Evolutionary conservation across 331 rosid genomes (phyloP).

Genomic region (Rosa hybrid): DNA sequence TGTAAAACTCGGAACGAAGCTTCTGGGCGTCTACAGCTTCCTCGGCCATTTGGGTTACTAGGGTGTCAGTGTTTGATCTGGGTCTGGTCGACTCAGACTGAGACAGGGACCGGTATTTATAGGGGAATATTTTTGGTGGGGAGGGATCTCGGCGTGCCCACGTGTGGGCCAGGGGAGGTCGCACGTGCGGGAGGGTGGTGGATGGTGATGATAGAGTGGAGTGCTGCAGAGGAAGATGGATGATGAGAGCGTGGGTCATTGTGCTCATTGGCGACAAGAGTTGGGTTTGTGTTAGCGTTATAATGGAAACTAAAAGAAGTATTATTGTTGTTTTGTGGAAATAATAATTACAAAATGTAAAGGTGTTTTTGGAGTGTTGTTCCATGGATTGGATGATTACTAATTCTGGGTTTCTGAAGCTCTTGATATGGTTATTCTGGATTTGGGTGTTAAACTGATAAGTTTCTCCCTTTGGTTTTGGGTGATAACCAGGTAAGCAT

Average conservation of each 20-base stretch:
- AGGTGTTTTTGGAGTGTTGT: neutral
- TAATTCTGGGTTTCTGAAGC: neutral
- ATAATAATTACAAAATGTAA: neutral
- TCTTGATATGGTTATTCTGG: neutral
- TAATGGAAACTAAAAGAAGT: neutral
- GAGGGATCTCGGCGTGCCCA: conserved; percentile 12
- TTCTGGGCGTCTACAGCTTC: conserved; percentile 34
- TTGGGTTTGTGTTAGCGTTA: neutral
- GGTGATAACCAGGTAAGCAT: neutral
- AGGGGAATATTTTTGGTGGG: conserved; percentile 4
- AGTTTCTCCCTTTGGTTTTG: neutral
- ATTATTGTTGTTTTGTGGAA: neutral
- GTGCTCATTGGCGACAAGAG: neutral
- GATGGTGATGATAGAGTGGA: neutral
- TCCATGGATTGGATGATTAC: neutral
- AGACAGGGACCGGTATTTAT: conserved; percentile 17
- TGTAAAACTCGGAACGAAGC: conserved; percentile 57
- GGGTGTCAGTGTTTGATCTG: neutral
- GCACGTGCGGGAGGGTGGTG: conserved; percentile 33
- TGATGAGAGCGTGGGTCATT: neutral
- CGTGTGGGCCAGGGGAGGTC: conserved; percentile 22
- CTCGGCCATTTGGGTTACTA: conserved; percentile 29
- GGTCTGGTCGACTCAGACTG: neutral
- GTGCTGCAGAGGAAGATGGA: neutral
- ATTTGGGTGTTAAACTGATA: neutral